Percentiles rank a stretch among this genome's conserved stretches.
These are phyloP conservation scores for Carpinus viminea DNA, from an alignment of 306 rosid genomes.

Conservation along the genomic window DNA sequence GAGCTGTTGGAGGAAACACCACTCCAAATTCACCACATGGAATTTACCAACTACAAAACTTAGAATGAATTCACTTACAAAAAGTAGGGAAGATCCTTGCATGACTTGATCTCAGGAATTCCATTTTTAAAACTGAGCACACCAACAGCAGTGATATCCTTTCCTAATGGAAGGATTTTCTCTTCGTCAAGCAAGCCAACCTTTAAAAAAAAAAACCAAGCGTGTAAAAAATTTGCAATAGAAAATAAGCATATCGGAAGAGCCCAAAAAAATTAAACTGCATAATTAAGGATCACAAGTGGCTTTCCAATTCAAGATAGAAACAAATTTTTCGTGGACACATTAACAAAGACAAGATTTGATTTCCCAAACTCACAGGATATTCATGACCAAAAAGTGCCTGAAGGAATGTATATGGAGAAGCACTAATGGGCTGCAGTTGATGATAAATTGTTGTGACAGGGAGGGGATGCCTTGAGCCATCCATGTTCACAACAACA, in stretches of 20 bases:
- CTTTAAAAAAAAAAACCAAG: conserved; percentile 45
- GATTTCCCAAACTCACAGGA: conserved; percentile 64
- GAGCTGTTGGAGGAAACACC: neutral
- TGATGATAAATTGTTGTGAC: conserved; percentile 79
- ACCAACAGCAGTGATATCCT: conserved; percentile 82
- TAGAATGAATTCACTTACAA: conserved; percentile 53
- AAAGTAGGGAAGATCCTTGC: conserved; percentile 82
- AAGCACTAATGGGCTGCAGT: conserved; percentile 60
- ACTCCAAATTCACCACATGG: neutral
- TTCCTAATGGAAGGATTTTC: conserved; percentile 85
- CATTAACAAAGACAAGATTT: conserved; percentile 2
- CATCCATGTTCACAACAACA: conserved; percentile 64
- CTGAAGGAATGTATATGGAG: conserved; percentile 78
- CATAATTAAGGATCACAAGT: conserved; percentile 7
- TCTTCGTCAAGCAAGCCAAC: conserved; percentile 88
- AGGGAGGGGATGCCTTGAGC: conserved; percentile 77
- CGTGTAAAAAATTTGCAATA: conserved; percentile 2
- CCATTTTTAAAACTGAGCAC: conserved; percentile 58
- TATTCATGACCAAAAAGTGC: conserved; percentile 72
- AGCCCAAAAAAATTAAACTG: conserved; percentile 19
- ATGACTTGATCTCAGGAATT: conserved; percentile 70
- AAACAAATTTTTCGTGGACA: neutral
- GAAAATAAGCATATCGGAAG: neutral
- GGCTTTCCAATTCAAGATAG: conserved; percentile 10
- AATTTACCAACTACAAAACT: neutral